Evolutionary conservation across 208 protist species (phyloP).

Genomic region (Trichomonas vaginalis): DNA sequence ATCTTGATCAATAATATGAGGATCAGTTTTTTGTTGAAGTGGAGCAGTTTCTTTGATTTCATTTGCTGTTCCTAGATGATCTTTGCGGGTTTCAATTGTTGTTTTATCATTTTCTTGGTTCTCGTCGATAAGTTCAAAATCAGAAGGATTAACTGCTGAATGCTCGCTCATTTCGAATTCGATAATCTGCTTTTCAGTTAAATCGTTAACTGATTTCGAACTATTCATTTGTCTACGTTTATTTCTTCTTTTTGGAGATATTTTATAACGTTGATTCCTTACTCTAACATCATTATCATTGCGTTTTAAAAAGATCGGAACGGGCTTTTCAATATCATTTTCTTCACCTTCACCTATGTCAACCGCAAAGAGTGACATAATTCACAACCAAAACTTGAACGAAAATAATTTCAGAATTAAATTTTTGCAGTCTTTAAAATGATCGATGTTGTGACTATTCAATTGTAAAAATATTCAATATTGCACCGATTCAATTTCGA

Average conservation of each 20-base stretch:
- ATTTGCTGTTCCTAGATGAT: too few species aligned
- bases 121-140: not conserved
- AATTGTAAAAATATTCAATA: too few species aligned
- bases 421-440: too few species aligned
- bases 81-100: not conserved
- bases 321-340: not conserved
- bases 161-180: not conserved
- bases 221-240: not conserved
- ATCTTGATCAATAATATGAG: not conserved
- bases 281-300: not conserved
- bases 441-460: too few species aligned
- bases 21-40: not conserved
- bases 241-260: not conserved
- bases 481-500: too few species aligned
- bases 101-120: not conserved
- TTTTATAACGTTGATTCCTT: not conserved
- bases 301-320: not conserved
- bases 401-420: too few species aligned
- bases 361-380: not conserved
- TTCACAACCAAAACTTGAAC: too few species aligned
- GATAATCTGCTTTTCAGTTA: not conserved
- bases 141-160: not conserved
- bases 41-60: not conserved
- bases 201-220: not conserved
- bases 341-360: not conserved